Conservation (phyloP, 2,329 filamentous ascomycete species). For the Aspergillus ibericus region DNA sequence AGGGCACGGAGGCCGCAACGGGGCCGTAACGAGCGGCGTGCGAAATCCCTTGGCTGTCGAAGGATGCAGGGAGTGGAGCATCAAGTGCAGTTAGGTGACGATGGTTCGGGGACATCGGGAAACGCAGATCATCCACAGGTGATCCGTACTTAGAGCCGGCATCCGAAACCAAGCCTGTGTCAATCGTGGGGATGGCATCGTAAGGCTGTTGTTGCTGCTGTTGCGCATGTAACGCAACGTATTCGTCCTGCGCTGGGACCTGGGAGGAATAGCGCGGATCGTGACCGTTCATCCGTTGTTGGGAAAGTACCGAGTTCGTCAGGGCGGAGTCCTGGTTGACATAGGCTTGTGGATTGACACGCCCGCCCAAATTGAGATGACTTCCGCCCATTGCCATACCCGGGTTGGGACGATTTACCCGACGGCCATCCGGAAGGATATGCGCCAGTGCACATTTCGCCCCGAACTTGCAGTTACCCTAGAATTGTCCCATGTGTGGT, state of each 20-base stretch:
- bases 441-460: slow-evolving; percentile 97
- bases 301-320: slow-evolving; percentile 68
- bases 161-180: slow-evolving; percentile 60
- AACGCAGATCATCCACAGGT: slow-evolving; percentile 73
- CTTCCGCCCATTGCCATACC: slow-evolving; percentile 52
- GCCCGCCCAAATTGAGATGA: slow-evolving; percentile 64
- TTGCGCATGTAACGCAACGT: slow-evolving; percentile 41
- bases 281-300: slow-evolving; percentile 58
- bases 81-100: slow-evolving; percentile 85
- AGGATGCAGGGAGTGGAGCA: slow-evolving; percentile 87
- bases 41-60: slow-evolving; percentile 93
- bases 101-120: slow-evolving; percentile 74
- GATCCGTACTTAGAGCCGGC: slow-evolving; percentile 73
- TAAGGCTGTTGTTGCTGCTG: slow-evolving; percentile 40
- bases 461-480: slow-evolving; percentile 99
- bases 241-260: slow-evolving; percentile 45
- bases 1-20: slow-evolving; percentile 88
- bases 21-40: slow-evolving; percentile 86
- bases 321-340: slow-evolving; percentile 68
- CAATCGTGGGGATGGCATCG: slow-evolving; percentile 56
- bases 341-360: slow-evolving; percentile 65
- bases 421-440: slow-evolving; percentile 86
- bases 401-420: slow-evolving; percentile 72
- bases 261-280: slow-evolving; percentile 46
- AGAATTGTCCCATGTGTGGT: slow-evolving; percentile 23